Evolutionary conservation across 768 basidiomycete genomes (phyloP), one percentile per base, ranked within the genome.

Genomic region (Panaeolus papilionaceus): DNA sequence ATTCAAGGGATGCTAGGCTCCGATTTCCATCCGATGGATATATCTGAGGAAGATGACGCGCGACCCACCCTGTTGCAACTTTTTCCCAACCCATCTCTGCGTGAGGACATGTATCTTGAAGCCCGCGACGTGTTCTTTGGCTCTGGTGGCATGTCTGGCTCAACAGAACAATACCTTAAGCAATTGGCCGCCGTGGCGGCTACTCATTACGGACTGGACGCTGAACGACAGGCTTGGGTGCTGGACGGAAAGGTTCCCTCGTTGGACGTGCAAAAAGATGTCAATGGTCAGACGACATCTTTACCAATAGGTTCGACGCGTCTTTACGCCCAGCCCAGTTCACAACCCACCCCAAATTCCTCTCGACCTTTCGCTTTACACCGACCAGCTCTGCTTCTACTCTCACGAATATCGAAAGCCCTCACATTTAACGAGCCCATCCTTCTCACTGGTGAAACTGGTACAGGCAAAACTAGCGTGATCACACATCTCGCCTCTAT

Each of bases 381-480:
- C 73, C 88, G 88, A 65, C 96, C 95, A 0, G 95, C 95, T 0
- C 79, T 92, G 0, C 79, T 86, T 38, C 83, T 99, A 2, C 84
- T 98, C 39, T 92, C 94, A 23, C 88, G 94, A 16, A 90, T 99
- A 42, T 88, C 89, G 2, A 89, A 88, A 23, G 87, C 92, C 0
- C 82, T 95, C 58, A 83, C 89, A 0, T 81, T 92, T 58, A 79
- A 79, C 14, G 98, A 99, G 74, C 95, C 98, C 4, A 83, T 96
- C 4, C 85, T 99, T 8, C 85, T 99, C 28, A 95, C 96, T 0
- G 98, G 98, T 58, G 98, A 99, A 81, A 99, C 98, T 2, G 98
- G 98, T n/a, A 99, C 98, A 0, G 98, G 98, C 14, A 99, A 99
- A 79, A 99, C 98, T 0, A 96, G 96, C 64, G 86, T 89, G 20